A percentile compares a stretch with the other conserved stretches of the same genome.
These are phyloP conservation scores for Chrysochromulina parva DNA, from an alignment of 78 protist genomes.

Conservation along the genomic window DNA sequence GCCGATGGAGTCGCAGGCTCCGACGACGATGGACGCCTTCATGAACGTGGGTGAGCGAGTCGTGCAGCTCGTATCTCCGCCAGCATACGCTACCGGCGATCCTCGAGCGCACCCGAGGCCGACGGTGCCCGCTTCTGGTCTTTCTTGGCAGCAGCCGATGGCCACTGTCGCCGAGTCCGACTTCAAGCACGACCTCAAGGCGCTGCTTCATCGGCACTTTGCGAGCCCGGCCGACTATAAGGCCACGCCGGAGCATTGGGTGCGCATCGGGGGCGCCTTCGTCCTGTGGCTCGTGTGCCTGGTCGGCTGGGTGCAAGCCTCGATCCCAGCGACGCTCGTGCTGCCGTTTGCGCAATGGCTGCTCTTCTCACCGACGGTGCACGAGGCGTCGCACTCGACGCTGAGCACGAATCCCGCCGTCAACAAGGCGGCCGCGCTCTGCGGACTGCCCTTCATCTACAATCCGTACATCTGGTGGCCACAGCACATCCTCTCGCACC, in stretches of 20 bases:
- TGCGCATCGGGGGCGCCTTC: background rate
- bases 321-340: background rate
- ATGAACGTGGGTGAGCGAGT: background rate
- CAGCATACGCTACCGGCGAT: background rate
- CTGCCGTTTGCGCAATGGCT: background rate
- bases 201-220: background rate
- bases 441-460: background rate
- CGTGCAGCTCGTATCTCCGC: background rate
- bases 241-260: slow-evolving; percentile 8
- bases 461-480: slow-evolving; percentile 1
- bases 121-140: background rate
- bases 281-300: background rate
- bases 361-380: background rate
- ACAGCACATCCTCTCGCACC: slow-evolving; percentile 14
- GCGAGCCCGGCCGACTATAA: background rate
- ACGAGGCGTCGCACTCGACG: background rate
- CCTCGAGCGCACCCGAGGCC: background rate
- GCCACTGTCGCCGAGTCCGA: background rate
- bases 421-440: background rate
- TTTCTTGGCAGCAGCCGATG: background rate
- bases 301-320: background rate
- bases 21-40: background rate
- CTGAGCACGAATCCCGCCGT: background rate
- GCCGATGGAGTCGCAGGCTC: background rate
- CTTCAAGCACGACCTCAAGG: background rate